Conservation (phyloP, 2,329 filamentous ascomycete species). For the Penicillium sp. region DNA sequence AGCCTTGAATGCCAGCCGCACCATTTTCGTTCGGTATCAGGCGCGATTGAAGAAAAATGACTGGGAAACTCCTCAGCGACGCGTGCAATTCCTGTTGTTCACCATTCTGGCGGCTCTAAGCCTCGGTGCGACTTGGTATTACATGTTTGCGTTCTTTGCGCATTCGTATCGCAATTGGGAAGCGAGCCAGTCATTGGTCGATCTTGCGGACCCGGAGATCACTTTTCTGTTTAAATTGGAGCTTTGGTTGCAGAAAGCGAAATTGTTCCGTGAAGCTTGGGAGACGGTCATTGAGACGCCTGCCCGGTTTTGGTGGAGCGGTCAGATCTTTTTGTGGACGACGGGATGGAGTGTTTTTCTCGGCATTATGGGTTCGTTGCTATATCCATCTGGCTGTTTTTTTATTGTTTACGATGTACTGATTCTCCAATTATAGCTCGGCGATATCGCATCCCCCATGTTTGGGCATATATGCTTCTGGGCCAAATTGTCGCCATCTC, state of each 20-base stretch:
- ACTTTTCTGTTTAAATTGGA: constrained; percentile 39
- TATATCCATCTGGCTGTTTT: too few relatives aligned
- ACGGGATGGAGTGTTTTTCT: constrained; percentile 64
- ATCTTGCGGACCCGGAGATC: constrained; percentile 36
- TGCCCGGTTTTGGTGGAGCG: constrained; percentile 67
- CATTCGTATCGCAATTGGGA: constrained; percentile 61
- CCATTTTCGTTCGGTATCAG: constrained; percentile 20
- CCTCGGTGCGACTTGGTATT: constrained; percentile 52
- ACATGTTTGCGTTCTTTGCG: constrained; percentile 52
- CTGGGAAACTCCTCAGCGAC: constrained; percentile 16
- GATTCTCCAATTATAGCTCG: constrained; percentile 42
- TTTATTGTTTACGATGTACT: background rate
- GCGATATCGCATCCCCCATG: constrained; percentile 61
- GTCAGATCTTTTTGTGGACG: constrained; percentile 63
- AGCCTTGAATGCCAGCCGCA: constrained; percentile 9
- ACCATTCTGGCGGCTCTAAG: constrained; percentile 54
- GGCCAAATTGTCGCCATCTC: constrained; percentile 66
- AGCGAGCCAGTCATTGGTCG: constrained; percentile 37
- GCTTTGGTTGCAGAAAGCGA: constrained; percentile 61
- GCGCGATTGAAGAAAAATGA: constrained; percentile 20
- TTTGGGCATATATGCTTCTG: constrained; percentile 64
- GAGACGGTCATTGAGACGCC: constrained; percentile 62
- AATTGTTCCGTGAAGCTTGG: constrained; percentile 60
- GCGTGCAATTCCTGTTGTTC: constrained; percentile 35
- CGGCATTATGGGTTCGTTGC: constrained; percentile 59